Evolutionary conservation across 768 basidiomycete species (phyloP).

Genomic region (Suillus weaverae): DNA sequence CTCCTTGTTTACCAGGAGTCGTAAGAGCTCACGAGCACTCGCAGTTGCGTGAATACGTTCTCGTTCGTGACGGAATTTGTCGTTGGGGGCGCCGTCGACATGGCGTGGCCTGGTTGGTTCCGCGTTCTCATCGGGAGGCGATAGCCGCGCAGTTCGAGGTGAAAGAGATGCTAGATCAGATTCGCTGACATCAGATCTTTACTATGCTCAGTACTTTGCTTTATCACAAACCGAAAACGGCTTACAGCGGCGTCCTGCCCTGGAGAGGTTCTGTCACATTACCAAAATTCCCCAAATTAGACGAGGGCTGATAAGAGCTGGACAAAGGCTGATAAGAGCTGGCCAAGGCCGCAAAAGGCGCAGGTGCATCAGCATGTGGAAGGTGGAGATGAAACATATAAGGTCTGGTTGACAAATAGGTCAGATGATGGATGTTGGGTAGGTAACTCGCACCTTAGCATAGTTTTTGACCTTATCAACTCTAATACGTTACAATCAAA

Average conservation of each 20-base stretch:
- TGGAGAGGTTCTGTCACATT: constrained; percentile 23
- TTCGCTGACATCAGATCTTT: constrained; percentile 21
- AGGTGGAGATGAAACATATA: no score
- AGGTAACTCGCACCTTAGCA: no score
- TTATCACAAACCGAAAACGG: constrained; percentile 1
- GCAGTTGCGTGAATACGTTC: constrained; percentile 34
- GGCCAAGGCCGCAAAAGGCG: no score
- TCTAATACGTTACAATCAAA: no score
- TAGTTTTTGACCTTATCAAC: no score
- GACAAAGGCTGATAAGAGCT: no score
- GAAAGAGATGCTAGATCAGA: constrained; percentile 30
- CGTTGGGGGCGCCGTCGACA: constrained; percentile 29
- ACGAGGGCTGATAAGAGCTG: no score
- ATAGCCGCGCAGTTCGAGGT: constrained; percentile 30
- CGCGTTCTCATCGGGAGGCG: constrained; percentile 21
- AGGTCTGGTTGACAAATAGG: no score
- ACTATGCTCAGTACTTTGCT: constrained; percentile 6
- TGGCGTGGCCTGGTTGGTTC: constrained; percentile 9
- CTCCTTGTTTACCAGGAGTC: constrained; percentile 40
- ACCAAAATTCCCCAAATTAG: no score
- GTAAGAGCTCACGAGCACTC: constrained; percentile 31
- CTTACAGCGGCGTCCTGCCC: constrained; percentile 21
- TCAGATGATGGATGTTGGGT: no score
- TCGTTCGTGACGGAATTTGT: constrained; percentile 34
- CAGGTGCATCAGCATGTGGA: no score